Percentiles rank a stretch among this genome's conserved stretches.
Conservation (phyloP, 441 rosid genomes). For the Gossypium trilobum region DNA sequence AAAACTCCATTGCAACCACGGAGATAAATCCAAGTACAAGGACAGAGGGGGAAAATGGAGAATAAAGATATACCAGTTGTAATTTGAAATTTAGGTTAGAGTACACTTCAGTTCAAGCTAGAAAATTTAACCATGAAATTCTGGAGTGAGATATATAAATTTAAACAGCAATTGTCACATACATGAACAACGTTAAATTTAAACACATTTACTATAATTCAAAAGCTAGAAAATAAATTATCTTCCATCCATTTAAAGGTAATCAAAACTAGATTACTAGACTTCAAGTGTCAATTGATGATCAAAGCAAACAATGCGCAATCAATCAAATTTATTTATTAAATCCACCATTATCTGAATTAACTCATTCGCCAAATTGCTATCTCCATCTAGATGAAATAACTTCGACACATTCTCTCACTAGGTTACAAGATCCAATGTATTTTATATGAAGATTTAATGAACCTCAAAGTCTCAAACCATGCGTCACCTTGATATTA, state of each 20-base stretch:
- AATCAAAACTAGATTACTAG: background rate
- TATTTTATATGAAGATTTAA: background rate
- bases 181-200: background rate
- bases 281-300: background rate
- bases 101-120: background rate
- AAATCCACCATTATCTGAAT: slow-evolving; percentile 2
- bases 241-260: background rate
- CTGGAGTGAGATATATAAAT: background rate
- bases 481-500: slow-evolving; percentile 70
- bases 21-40: background rate
- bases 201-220: background rate
- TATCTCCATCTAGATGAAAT: slow-evolving; percentile 1
- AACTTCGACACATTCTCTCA: background rate
- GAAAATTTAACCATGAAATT: background rate
- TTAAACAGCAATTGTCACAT: background rate
- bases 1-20: slow-evolving; percentile 4
- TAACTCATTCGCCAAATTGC: background rate
- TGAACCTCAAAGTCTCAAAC: background rate
- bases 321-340: background rate
- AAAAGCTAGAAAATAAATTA: background rate
- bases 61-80: background rate
- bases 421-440: background rate
- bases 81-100: background rate
- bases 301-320: background rate
- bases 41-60: background rate